These are phyloP conservation scores for Aquilaria sinensis DNA, from an alignment of 345 rosid genomes.

Conservation along the genomic window DNA sequence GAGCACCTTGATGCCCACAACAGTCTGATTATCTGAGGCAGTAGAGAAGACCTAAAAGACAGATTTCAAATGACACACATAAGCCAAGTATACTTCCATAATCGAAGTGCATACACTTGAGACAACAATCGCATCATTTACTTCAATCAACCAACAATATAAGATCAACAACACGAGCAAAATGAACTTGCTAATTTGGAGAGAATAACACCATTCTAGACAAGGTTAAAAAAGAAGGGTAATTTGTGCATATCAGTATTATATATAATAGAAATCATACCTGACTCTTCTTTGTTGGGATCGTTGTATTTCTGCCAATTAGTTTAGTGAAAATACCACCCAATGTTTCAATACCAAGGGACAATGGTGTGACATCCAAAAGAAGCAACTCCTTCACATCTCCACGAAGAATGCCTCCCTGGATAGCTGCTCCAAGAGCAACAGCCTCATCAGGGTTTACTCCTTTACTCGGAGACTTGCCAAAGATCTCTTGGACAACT, in stretches of 20 bases:
- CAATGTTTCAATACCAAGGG: constrained; percentile 85
- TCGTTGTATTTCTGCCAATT: constrained; percentile 74
- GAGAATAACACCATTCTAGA: too few species aligned
- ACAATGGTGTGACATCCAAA: constrained; percentile 84
- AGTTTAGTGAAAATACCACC: constrained; percentile 78
- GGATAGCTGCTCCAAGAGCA: constrained; percentile 89
- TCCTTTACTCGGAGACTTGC: constrained; percentile 80
- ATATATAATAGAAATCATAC: constrained; percentile 19
- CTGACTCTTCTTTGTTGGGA: constrained; percentile 89
- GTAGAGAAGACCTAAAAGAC: constrained; percentile 69
- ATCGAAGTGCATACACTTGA: background rate
- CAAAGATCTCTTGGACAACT: constrained; percentile 69
- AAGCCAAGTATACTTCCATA: background rate
- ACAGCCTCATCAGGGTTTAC: constrained; percentile 94
- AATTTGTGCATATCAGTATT: too few species aligned
- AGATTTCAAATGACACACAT: background rate
- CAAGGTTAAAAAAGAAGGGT: too few species aligned
- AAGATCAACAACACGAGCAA: too few species aligned
- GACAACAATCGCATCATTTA: background rate
- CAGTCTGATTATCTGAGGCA: constrained; percentile 86
- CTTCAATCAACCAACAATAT: too few species aligned
- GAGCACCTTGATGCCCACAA: constrained; percentile 80
- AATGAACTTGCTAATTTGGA: too few species aligned
- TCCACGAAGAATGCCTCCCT: constrained; percentile 89
- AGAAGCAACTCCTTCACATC: constrained; percentile 89